These are phyloP conservation scores for Acrocalymma vagum DNA, from an alignment of 2,329 filamentous ascomycete species.

Conservation along the genomic window DNA sequence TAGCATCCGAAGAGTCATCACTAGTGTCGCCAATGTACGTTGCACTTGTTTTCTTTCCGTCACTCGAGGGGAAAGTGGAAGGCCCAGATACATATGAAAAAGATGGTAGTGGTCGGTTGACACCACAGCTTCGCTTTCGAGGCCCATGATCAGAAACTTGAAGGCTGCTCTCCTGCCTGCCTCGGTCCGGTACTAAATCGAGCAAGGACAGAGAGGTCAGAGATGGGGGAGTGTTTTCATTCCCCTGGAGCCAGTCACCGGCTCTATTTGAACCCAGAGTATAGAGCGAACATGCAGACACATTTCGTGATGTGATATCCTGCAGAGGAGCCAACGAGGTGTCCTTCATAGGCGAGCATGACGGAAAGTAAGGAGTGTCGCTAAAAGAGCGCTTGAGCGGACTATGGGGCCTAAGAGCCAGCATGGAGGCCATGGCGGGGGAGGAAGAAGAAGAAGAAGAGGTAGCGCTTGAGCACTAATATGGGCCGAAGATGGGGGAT, in stretches of 20 bases:
- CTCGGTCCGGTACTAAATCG: constrained; percentile 35
- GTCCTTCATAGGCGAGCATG: constrained; percentile 42
- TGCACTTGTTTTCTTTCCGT: too few relatives aligned
- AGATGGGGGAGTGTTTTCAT: constrained; percentile 42
- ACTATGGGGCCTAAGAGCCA: constrained; percentile 48
- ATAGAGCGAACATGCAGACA: constrained; percentile 46
- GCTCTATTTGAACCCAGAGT: constrained; percentile 33
- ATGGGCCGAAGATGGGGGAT: constrained; percentile 26
- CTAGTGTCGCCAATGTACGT: too few relatives aligned
- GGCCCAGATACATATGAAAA: constrained; percentile 19
- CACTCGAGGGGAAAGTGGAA: constrained; percentile 9
- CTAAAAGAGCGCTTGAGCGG: constrained; percentile 53
- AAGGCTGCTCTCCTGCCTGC: constrained; percentile 5
- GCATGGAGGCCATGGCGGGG: constrained; percentile 48
- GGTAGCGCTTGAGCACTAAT: constrained; percentile 26
- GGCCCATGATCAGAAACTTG: constrained; percentile 20
- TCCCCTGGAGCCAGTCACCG: constrained; percentile 31
- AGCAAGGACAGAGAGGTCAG: constrained; percentile 43
- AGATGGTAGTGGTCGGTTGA: constrained; percentile 24
- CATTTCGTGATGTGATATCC: constrained; percentile 39
- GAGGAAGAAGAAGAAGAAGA: too few relatives aligned
- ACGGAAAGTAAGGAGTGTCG: constrained; percentile 47
- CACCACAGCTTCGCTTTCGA: constrained; percentile 30
- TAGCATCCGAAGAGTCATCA: constrained; percentile 17
- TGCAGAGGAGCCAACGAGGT: constrained; percentile 30